Percentiles rank a stretch among this genome's conserved stretches.
phyloP scores from a whole-genome alignment of 352 stramenopile genomes.

The Globisporangium viniferum region DNA sequence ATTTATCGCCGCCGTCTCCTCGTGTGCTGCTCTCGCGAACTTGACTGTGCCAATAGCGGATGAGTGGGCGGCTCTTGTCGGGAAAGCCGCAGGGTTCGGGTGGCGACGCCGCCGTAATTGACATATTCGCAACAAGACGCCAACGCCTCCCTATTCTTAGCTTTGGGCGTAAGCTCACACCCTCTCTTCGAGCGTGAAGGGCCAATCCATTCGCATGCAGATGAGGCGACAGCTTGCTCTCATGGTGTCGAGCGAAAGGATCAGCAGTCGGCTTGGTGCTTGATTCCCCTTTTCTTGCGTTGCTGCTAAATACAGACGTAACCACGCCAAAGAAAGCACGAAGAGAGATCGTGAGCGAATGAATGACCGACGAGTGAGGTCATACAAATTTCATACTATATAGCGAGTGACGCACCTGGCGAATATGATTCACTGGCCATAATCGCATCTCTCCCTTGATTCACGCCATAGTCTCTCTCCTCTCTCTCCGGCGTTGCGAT shows the following conservation, averaged over 20 bases:
- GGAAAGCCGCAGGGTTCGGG: constrained; percentile 1
- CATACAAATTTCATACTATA: background rate
- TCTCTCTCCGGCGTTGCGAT: background rate
- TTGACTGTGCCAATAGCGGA: background rate
- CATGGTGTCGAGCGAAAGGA: background rate
- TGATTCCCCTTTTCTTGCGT: background rate
- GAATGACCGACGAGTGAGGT: background rate
- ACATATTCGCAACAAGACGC: background rate
- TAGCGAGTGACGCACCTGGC: background rate
- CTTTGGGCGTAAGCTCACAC: no score
- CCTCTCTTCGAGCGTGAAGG: background rate
- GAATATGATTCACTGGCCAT: background rate
- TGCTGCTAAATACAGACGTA: background rate
- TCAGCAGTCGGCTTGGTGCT: background rate
- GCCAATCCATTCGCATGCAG: background rate
- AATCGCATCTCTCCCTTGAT: background rate
- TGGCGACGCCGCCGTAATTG: background rate
- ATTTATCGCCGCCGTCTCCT: constrained; percentile 3
- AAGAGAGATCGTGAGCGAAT: background rate
- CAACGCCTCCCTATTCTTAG: constrained; percentile 1
- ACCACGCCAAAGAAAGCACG: background rate
- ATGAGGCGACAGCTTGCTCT: background rate
- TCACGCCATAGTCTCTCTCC: background rate
- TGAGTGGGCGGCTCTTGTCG: constrained; percentile 1
- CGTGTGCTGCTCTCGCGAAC: background rate